phyloP scores from a whole-genome alignment of 139 green algal genomes.

The Diplosphaera chodatii region DNA sequence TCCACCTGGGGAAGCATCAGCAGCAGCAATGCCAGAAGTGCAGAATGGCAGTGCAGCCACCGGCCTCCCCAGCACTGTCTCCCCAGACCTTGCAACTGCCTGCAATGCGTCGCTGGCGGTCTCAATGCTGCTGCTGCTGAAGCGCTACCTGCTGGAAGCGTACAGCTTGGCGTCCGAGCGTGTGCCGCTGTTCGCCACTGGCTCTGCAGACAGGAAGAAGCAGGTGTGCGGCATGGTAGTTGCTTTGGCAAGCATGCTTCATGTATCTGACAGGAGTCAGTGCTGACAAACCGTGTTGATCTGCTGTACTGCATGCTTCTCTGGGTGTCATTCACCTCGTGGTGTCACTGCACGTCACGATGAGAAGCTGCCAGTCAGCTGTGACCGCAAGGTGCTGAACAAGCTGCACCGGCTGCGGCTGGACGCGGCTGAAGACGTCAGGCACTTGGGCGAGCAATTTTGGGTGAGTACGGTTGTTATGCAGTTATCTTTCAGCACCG shows the following conservation, averaged over 20 bases:
- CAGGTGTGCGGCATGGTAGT: constrained; percentile 3
- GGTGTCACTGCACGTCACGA: too few relatives aligned
- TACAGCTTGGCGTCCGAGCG: constrained; percentile 49
- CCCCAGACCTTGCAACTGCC: neutral
- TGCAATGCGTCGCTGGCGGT: constrained; percentile 35
- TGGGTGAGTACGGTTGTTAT: too few relatives aligned
- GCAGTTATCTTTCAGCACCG: too few relatives aligned
- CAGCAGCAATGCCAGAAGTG: too few relatives aligned
- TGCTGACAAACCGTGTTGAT: too few relatives aligned
- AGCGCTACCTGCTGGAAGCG: constrained; percentile 54
- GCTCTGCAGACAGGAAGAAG: constrained; percentile 3
- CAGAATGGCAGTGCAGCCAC: too few relatives aligned
- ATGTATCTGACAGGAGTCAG: too few relatives aligned
- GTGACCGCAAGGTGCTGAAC: constrained; percentile 6
- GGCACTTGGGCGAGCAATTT: constrained; percentile 17
- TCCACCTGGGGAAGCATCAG: too few relatives aligned
- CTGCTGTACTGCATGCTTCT: too few relatives aligned
- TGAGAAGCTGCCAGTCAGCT: constrained; percentile 17
- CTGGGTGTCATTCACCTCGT: too few relatives aligned
- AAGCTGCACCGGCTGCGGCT: constrained; percentile 14
- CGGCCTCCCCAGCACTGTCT: too few relatives aligned
- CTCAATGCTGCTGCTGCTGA: constrained; percentile 66
- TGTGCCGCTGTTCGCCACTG: constrained; percentile 23
- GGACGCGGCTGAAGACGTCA: constrained; percentile 11
- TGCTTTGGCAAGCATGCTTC: too few relatives aligned